Conservation (phyloP, 148 eudicot genomes). For the Vaccinium darrowii region DNA sequence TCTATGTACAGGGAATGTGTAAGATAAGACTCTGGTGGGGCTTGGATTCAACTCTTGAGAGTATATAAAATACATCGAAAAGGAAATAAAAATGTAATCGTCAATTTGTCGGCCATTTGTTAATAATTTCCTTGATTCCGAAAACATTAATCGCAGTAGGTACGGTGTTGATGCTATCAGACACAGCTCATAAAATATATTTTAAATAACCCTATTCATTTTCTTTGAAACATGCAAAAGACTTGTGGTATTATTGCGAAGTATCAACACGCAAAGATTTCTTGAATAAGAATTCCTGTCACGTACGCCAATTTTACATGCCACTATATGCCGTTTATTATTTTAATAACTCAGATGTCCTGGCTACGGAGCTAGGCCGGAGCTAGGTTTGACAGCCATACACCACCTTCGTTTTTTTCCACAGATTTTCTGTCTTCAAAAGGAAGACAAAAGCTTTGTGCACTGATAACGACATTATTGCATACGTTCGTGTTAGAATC, state of each 20-base stretch:
- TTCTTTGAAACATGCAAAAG: not conserved
- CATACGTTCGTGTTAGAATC: too few relatives aligned
- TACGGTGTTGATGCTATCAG: not conserved
- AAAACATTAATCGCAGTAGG: not conserved
- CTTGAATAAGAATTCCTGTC: not conserved
- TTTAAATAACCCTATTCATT: not conserved
- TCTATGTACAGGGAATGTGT: too few relatives aligned
- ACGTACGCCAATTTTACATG: not conserved
- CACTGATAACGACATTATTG: not conserved
- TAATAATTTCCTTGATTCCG: not conserved
- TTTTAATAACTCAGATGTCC: too few relatives aligned
- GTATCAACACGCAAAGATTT: not conserved
- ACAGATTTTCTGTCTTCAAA: not conserved
- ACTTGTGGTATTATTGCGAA: not conserved
- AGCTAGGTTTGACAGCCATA: too few relatives aligned
- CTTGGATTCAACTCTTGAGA: not conserved
- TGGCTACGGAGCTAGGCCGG: too few relatives aligned
- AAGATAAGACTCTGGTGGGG: not conserved
- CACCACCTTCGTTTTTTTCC: not conserved
- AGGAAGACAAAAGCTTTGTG: not conserved
- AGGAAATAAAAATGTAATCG: not conserved
- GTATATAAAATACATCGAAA: not conserved
- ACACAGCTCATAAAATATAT: not conserved
- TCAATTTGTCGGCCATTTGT: constrained; percentile 9
- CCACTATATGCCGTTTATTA: not conserved